Base-by-base conservation (phyloP, 306 rosid genomes). In the Acacia acuminata region DNA sequence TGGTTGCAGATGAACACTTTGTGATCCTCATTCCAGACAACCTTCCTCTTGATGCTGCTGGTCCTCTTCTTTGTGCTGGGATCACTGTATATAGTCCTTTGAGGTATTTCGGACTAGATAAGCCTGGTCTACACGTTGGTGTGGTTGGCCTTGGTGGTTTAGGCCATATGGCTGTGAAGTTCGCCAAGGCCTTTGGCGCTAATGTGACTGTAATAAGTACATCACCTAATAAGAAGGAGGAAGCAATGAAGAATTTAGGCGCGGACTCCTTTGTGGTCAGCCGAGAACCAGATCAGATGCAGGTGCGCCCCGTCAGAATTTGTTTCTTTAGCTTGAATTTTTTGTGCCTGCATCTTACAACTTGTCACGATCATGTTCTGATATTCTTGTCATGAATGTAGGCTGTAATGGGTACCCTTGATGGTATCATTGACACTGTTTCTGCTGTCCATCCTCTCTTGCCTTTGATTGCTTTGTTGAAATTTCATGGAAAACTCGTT, bases 81-180 rank as follows among this genome's bases (percentile, higher is more conserved):
- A 83, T 88, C 74, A 85, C 89, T 8, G 88, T 84, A 20, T 88
- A 85, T 16, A 88, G 89, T 50, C 89, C 91, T 56, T 5, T 88
- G 69, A 78, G 16, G 8, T 75, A 74, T 65, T 88, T 50, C 55
- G 89, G 76, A 8, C 78, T 88, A 36, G 84, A 75, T 38, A 71
- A 81, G 60, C 82, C 86, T 4, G 87, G 83, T 3, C 0, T 81
- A n/a, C 85, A 85, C 4, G 12, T 85, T 30, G 91, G 86, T 24
- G 91, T 88, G 78, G 91, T 88, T 32, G 89, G 91, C 34, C 81
- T 88, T 1, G 91, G 91, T 40, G 91, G 89, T 9, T 63, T 88
- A 24, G 91, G 89, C 36, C 91, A 88, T 7, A 3, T 88, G 34
- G 91, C 89, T 22, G 88, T 87, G 0, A 84, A 87, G 76, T 84